Base-by-base conservation (phyloP, 164 flowering plant species). In the Annona squamosa region DNA sequence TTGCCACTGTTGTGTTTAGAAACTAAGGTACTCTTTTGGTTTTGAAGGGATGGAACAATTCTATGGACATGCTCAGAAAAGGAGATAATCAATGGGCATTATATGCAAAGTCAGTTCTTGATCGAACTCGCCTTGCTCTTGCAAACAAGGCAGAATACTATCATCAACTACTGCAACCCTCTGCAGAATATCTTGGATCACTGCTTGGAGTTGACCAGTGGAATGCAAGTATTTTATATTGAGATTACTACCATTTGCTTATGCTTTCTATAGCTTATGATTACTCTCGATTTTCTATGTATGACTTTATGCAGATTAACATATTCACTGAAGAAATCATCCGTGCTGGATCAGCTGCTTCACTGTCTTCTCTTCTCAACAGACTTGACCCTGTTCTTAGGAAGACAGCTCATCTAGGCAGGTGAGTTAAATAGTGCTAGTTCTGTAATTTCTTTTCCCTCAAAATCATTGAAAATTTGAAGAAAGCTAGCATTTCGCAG, bases 331-430 rank as follows among this genome's bases (percentile, higher is more conserved):
- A 95, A 82, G 99, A 95, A 84, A 86, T 95, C 48, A 89, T 95
- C 67, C 96, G 99, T 77, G 92, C 97, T 79, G 99, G 99, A 80
- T 91, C 99, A 62, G 99, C 98, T 78, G 98, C 98, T 71, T 88
- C 98, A 47, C 83, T 95, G 67, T 95, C 99, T 43, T 77, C 86
- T 71, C 97, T 95, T 76, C 85, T 95, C 78, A 93, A 91, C 83
- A 85, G 97, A 78, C 93, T 95, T 73, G 97, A 93, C 83, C 99
- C 99, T 59, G 85, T 93, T 85, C 94, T 93, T 78, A 83, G 98
- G 69, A 75, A 86, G 81, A 88, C 91, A 56, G 98, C 99, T 76
- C 80, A 93, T 79, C 79, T 95, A 46, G 99, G 99, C 76, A 95
- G 98, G 99, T 93, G 78, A 65, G 47, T 64, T 77, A 42, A 5